Evolutionary conservation across 176 grass and related monocot genomes (phyloP), one percentile per base, ranked within the genome.

Genomic region (Ananas comosus): DNA sequence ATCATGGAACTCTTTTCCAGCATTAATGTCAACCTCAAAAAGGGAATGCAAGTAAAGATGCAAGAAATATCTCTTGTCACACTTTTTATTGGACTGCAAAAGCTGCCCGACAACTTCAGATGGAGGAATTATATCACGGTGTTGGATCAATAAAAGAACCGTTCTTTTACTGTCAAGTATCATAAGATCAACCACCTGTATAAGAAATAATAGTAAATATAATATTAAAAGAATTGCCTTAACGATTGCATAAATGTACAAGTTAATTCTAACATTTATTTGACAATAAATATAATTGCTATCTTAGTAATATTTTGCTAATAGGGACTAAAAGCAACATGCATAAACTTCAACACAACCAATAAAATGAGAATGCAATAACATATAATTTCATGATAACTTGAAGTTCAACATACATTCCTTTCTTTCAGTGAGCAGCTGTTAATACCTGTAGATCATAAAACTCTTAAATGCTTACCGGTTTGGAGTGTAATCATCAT

Each of bases 1-100:
- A 79, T 99, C 94, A 82, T 99, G 94, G 67, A 65, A 93, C 63
- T 99, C 94, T 74, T 87, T 85, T 82, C 94, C 94, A 19, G 89
- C 82, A 77, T 93, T 76, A 71, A 87, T 85, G 73, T 99, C 94
- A 23, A 59, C 76, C 80, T 99, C 89, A 79, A 99, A 93, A n/a
- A 99, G 69, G 72, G 87, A 79, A 87, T 99, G 94, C 68, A 99
- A 81, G 86, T 93, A 99, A 24, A 88, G 64, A 71, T 99, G 84
- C 13, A 93, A 79, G 49, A 93, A 82, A 54, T 81, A 83, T 99
- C 72, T 90, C 33, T 75, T 86, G 73, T 99, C 80, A 49, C 76
- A 82, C 25, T 81, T 85, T 91, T 78, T 86, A 69, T 67, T 85
- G 16, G 89, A 53, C 67, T 74, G 82, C 70, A 90, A 76, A 72